These are phyloP conservation scores for sunflower (Helianthus annuus) DNA, from an alignment of 129 eudicot species.

Conservation along the genomic window HanXRQr2.0-SUNRISE NC_035444.2:92982265-92982764, in stretches of 20 bases:
- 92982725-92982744: no score
- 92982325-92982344: constrained; percentile 28
- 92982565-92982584: background rate
- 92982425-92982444: constrained; percentile 20
- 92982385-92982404: constrained; percentile 28
- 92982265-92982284: constrained; percentile 26
- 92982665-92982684: no score
- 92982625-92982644: background rate
- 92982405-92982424: constrained; percentile 9
- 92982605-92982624: background rate
- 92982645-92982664: no score
- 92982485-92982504: constrained; percentile 22
- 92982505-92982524: constrained; percentile 16
- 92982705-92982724: no score
- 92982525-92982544: constrained; percentile 6
- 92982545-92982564: constrained; percentile 11
- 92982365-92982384: constrained; percentile 35
- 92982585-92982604: background rate
- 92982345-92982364: constrained; percentile 22
- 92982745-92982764: no score
- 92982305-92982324: background rate
- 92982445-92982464: constrained; percentile 25
- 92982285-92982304: constrained; percentile 5
- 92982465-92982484: constrained; percentile 30
- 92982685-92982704: no score